Percentiles rank a stretch among this genome's conserved stretches.
Evolutionary conservation across 345 rosid species (phyloP).

Genomic region (Populus davidiana): DNA sequence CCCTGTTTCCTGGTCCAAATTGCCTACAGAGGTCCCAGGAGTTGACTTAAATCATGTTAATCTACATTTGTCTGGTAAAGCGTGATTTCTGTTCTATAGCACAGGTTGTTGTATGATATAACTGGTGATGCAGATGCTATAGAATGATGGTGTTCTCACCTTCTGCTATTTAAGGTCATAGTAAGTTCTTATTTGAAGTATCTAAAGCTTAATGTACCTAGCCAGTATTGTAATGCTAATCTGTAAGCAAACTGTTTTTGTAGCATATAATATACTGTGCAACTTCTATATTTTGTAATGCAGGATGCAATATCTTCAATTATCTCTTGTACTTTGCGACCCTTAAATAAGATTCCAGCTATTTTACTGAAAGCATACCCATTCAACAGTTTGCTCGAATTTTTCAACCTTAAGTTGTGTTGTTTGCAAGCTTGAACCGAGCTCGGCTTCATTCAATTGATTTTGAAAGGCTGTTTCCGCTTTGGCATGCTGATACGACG

Average conservation of each 20-base stretch:
- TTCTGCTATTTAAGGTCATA: not conserved
- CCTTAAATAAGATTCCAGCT: too few species aligned
- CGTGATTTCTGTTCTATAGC: conserved; percentile 27
- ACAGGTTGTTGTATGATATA: not conserved
- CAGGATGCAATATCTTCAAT: not conserved
- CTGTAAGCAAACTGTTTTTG: conserved; percentile 19
- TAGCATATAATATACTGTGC: not conserved
- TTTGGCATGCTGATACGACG: too few species aligned
- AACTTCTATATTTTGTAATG: not conserved
- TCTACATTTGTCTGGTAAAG: conserved; percentile 28
- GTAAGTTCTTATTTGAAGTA: not conserved
- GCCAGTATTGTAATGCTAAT: not conserved
- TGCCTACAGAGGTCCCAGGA: conserved; percentile 47
- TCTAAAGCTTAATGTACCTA: not conserved
- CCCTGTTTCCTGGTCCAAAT: conserved; percentile 52
- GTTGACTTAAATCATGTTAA: conserved; percentile 28
- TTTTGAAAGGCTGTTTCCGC: not conserved
- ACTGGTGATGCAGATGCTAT: not conserved
- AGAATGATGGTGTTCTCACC: not conserved
- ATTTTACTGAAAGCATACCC: too few species aligned
- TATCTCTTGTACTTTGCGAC: not conserved
- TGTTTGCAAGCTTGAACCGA: not conserved
- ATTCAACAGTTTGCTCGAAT: too few species aligned
- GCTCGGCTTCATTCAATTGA: not conserved
- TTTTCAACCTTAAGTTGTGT: not conserved